Percentiles rank a stretch among this genome's conserved stretches.
phyloP scores from a whole-genome alignment of 1,284 basidiomycete species.

The Heliocybe sulcata region DNA sequence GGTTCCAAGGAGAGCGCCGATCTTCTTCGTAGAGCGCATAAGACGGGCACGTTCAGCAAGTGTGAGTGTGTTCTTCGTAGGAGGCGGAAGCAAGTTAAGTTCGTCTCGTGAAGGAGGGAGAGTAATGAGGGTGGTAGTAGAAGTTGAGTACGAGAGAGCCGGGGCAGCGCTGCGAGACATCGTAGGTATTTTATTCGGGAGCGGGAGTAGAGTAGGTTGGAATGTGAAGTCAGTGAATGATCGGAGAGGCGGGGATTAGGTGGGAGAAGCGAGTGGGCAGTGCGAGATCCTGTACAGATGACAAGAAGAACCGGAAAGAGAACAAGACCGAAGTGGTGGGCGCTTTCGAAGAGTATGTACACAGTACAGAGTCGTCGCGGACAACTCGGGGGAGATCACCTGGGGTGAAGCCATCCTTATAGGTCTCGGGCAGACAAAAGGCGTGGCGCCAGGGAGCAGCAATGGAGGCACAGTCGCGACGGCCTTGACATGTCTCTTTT shows the following conservation, averaged over 20 bases:
- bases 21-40: conserved; percentile 52
- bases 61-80: conserved; percentile 43
- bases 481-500: not conserved
- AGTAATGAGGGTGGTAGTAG: not conserved
- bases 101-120: not conserved
- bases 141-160: not conserved
- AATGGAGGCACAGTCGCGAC: too few relatives aligned
- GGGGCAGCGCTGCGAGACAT: not conserved
- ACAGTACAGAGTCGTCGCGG: not conserved
- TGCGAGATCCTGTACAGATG: not conserved
- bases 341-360: not conserved
- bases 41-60: conserved; percentile 42
- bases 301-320: not conserved
- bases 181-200: not conserved
- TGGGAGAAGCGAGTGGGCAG: not conserved
- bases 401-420: not conserved
- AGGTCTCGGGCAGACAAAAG: not conserved
- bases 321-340: not conserved
- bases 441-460: not conserved
- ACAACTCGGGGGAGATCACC: not conserved
- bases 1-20: conserved; percentile 47
- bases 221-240: not conserved
- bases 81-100: conserved; percentile 16
- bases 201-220: not conserved
- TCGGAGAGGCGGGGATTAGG: not conserved